These are phyloP conservation scores for Myochromella boudieri DNA, from an alignment of 768 basidiomycete genomes.

Conservation along the genomic window DNA sequence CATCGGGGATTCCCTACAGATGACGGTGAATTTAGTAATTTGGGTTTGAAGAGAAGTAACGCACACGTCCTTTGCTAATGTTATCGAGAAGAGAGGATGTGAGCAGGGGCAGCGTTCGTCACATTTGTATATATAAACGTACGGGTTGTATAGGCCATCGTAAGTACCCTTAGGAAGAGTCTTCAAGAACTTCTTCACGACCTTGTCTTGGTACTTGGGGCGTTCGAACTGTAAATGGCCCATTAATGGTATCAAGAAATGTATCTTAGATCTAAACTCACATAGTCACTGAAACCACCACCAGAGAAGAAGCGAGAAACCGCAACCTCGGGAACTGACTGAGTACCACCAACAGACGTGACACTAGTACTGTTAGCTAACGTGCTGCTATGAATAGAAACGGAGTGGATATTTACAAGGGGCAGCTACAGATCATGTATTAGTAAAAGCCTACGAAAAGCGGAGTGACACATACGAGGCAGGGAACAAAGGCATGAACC, in stretches of 20 bases:
- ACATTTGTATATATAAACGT: conserved; percentile 20
- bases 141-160: conserved; percentile 56
- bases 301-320: conserved; percentile 57
- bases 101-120: background rate
- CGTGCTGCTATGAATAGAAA: background rate
- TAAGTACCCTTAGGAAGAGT: conserved; percentile 41
- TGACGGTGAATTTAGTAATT: background rate
- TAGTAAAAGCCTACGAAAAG: conserved; percentile 23
- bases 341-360: conserved; percentile 68
- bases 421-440: conserved; percentile 31
- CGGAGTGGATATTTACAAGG: conserved; percentile 38
- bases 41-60: conserved; percentile 7
- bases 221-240: conserved; percentile 18
- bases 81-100: conserved; percentile 1
- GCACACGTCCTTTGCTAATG: conserved; percentile 48
- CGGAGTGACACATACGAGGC: conserved; percentile 37
- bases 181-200: conserved; percentile 37
- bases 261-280: conserved; percentile 23
- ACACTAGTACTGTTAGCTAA: conserved; percentile 39
- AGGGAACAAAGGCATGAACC: conserved; percentile 61
- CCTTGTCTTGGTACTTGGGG: conserved; percentile 40
- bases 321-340: conserved; percentile 52
- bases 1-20: conserved; percentile 58
- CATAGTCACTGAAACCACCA: conserved; percentile 72
- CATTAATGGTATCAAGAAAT: background rate